A percentile compares a stretch with the other conserved stretches of the same genome.
These are phyloP conservation scores for Monosporascus sp. DNA, from an alignment of 2,329 filamentous ascomycete species.

Conservation along the genomic window DNA sequence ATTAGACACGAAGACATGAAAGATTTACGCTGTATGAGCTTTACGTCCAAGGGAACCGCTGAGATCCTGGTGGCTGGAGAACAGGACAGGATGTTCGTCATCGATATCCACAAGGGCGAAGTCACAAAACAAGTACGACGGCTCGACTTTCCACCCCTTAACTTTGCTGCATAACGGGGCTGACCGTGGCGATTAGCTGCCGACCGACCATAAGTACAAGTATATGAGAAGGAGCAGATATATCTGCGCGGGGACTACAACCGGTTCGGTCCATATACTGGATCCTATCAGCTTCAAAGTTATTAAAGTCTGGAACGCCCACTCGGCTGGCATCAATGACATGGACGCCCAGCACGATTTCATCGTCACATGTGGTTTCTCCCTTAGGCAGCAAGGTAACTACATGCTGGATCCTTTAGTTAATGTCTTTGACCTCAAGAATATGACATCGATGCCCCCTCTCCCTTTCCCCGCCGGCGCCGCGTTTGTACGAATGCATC, in stretches of 20 bases:
- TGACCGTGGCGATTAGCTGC: conserved; percentile 45
- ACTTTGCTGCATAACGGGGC: conserved; percentile 4
- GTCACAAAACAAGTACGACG: conserved; percentile 58
- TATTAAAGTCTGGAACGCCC: conserved; percentile 84
- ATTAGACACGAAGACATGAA: conserved; percentile 74
- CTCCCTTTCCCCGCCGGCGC: conserved; percentile 91
- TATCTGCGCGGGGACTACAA: conserved; percentile 85
- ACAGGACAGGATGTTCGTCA: conserved; percentile 79
- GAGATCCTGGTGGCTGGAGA: conserved; percentile 84
- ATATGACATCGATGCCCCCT: conserved; percentile 78
- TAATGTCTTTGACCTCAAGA: conserved; percentile 94
- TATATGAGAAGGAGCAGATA: conserved; percentile 89
- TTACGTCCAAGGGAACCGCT: conserved; percentile 76
- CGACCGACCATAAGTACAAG: conserved; percentile 72
- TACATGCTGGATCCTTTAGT: conserved; percentile 88
- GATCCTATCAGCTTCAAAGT: conserved; percentile 74
- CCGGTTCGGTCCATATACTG: conserved; percentile 78
- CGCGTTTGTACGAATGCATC: conserved; percentile 94
- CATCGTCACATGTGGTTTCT: conserved; percentile 91
- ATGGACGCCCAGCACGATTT: conserved; percentile 97
- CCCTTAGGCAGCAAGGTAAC: conserved; percentile 70
- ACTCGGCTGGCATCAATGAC: conserved; percentile 83
- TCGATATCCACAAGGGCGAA: conserved; percentile 65
- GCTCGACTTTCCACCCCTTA: not conserved
- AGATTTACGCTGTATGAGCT: conserved; percentile 91